Evolutionary conservation across 306 rosid genomes (phyloP).

Genomic region (Pyrus bretschneideri): DNA sequence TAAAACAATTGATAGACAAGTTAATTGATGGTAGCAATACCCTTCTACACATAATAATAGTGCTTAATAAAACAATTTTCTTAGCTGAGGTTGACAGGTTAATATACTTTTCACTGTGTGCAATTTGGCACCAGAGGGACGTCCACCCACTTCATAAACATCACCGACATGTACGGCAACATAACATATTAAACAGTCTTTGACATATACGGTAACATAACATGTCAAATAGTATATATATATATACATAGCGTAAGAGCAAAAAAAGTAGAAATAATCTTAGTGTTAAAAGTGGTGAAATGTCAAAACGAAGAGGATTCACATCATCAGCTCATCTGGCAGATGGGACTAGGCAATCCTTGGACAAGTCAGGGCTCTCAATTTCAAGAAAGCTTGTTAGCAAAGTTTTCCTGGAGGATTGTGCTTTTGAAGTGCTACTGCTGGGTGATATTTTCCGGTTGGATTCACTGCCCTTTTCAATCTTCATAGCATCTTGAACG

Average conservation of each 20-base stretch:
- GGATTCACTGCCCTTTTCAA: conserved; percentile 48
- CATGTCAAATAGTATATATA: neutral
- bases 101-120: too few relatives aligned
- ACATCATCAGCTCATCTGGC: conserved; percentile 40
- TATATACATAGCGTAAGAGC: conserved; percentile 1
- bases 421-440: conserved; percentile 44
- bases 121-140: too few relatives aligned
- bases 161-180: neutral
- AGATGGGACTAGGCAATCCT: conserved; percentile 57
- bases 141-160: neutral
- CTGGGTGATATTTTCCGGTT: conserved; percentile 44
- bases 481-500: conserved; percentile 77
- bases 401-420: conserved; percentile 74
- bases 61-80: too few relatives aligned
- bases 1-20: too few relatives aligned
- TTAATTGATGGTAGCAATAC: too few relatives aligned
- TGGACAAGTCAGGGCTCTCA: conserved; percentile 74
- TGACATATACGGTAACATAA: neutral
- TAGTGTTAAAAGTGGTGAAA: neutral
- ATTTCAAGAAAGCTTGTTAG: conserved; percentile 88
- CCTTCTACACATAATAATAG: too few relatives aligned
- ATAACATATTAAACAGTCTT: neutral
- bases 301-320: conserved; percentile 1
- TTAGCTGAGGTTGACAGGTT: neutral
- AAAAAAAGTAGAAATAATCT: neutral